These are phyloP conservation scores for Rhodotorula graminis DNA, from an alignment of 768 basidiomycete species.

Conservation along the genomic window DNA sequence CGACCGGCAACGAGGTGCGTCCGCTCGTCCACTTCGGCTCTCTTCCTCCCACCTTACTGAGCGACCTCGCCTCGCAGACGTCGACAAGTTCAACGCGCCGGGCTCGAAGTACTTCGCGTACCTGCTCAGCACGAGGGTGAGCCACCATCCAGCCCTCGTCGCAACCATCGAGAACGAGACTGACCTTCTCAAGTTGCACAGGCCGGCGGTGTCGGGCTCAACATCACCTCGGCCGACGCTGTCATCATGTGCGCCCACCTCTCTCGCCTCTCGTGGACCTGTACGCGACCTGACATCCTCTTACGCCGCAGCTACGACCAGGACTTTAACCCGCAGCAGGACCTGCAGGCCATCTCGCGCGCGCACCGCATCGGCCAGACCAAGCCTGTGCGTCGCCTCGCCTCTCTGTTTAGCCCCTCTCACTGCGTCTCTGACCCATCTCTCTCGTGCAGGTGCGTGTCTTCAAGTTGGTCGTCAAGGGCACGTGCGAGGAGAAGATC, in stretches of 20 bases:
- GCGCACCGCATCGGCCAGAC: slow-evolving; percentile 91
- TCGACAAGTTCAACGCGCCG: slow-evolving; percentile 89
- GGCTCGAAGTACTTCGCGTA: slow-evolving; percentile 84
- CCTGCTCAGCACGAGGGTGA: slow-evolving; percentile 56
- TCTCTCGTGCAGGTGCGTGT: slow-evolving; percentile 24
- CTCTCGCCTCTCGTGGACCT: too few relatives aligned
- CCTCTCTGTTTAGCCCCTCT: background rate
- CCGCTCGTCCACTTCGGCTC: too few relatives aligned
- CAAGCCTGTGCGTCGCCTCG: slow-evolving; percentile 79
- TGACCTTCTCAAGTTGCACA: slow-evolving; percentile 50
- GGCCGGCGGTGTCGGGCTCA: slow-evolving; percentile 79
- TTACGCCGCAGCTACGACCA: slow-evolving; percentile 64
- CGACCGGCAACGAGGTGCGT: slow-evolving; percentile 60
- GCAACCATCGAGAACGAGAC: background rate
- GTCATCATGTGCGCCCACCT: slow-evolving; percentile 58
- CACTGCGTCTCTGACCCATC: too few relatives aligned
- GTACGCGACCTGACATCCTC: fast-evolving
- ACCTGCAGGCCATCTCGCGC: slow-evolving; percentile 74
- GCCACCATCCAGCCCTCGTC: background rate
- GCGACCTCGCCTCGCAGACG: slow-evolving; percentile 66
- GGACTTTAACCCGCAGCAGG: slow-evolving; percentile 96
- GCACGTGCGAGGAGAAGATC: slow-evolving; percentile 58
- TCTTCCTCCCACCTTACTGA: too few relatives aligned
- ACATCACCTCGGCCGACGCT: slow-evolving; percentile 85
- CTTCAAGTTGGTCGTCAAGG: slow-evolving; percentile 89